phyloP scores from a whole-genome alignment of 2,329 filamentous ascomycete genomes.

The Coniochaeta sp. region DNA sequence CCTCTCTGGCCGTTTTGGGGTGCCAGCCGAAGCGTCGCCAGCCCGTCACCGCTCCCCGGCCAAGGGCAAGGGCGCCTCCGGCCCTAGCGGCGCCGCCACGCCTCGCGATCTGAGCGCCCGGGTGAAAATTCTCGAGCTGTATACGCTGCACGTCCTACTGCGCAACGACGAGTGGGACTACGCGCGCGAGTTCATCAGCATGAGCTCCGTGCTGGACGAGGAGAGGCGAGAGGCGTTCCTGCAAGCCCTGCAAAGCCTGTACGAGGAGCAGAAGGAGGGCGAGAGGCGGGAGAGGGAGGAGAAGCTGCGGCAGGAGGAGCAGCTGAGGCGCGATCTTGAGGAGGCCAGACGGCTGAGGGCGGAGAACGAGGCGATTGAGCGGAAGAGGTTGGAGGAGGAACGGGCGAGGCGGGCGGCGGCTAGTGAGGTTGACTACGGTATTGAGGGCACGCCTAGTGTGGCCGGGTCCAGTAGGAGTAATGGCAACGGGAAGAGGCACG shows the following conservation, averaged over 20 bases:
- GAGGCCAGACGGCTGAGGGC: conserved; percentile 45
- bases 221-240: conserved; percentile 85
- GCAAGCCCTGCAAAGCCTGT: conserved; percentile 73
- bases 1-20: conserved; percentile 51
- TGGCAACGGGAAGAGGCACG: conserved; percentile 9
- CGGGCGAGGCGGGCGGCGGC: conserved; percentile 29
- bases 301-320: conserved; percentile 46
- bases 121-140: conserved; percentile 89
- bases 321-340: conserved; percentile 47
- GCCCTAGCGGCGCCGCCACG: conserved; percentile 61
- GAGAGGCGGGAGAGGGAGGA: conserved; percentile 57
- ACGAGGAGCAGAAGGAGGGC: conserved; percentile 74
- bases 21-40: conserved; percentile 31
- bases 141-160: conserved; percentile 89
- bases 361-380: conserved; percentile 52
- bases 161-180: conserved; percentile 96
- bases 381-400: conserved; percentile 46
- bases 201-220: conserved; percentile 83
- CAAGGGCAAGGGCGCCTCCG: conserved; percentile 24
- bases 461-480: conserved; percentile 22
- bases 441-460: conserved; percentile 45
- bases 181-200: conserved; percentile 79
- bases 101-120: conserved; percentile 77
- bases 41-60: conserved; percentile 35
- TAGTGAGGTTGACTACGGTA: conserved; percentile 58